Evolutionary conservation across 148 eudicot species (phyloP).

Genomic region (Rhododendron henanense): DNA sequence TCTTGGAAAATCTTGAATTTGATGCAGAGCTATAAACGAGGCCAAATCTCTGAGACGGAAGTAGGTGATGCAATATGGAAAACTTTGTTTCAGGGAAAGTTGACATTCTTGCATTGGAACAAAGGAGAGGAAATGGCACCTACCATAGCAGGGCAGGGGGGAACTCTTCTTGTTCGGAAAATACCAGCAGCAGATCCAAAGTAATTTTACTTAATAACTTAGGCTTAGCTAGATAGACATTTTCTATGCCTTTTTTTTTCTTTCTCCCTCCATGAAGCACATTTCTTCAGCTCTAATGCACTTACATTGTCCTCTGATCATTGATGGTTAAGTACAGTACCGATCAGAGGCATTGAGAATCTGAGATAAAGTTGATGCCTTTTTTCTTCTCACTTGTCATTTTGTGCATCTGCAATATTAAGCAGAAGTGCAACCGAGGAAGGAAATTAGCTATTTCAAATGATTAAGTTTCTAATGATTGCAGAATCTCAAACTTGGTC

Average conservation of each 20-base stretch:
- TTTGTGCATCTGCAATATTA: neutral
- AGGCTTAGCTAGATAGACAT: neutral
- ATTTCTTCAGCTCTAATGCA: neutral
- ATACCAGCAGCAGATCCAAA: constrained; percentile 63
- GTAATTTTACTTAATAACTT: constrained; percentile 29
- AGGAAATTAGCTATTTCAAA: neutral
- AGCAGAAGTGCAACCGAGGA: neutral
- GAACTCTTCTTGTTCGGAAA: constrained; percentile 87
- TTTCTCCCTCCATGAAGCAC: neutral
- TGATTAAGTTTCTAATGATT: neutral
- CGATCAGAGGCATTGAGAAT: neutral
- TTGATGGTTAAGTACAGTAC: neutral
- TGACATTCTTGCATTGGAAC: constrained; percentile 76
- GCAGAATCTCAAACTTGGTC: neutral
- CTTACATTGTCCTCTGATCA: neutral
- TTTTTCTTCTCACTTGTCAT: neutral
- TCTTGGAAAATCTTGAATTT: neutral
- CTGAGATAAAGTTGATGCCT: neutral
- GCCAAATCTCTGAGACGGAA: constrained; percentile 42
- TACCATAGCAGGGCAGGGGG: constrained; percentile 58
- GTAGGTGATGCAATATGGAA: constrained; percentile 53
- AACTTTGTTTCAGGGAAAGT: constrained; percentile 58
- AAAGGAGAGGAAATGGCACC: constrained; percentile 93
- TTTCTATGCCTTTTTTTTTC: neutral
- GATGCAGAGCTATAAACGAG: constrained; percentile 52